Conservation (phyloP, 1,284 basidiomycete genomes). For the Ganoderma lingzhi region DNA sequence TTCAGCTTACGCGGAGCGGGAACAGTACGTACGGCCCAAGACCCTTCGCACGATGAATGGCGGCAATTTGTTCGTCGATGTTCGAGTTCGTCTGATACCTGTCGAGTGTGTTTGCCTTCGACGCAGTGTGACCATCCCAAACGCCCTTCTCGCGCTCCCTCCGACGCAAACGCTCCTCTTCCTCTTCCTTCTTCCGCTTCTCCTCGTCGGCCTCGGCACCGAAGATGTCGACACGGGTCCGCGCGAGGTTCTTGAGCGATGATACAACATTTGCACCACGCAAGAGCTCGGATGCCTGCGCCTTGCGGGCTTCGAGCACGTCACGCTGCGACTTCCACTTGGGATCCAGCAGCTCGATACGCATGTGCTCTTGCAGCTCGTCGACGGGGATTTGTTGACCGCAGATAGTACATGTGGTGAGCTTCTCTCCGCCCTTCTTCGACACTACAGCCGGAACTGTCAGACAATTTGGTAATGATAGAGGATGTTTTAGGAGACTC, state of each 20-base stretch:
- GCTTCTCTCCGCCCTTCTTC: constrained; percentile 72
- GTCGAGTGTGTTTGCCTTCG: constrained; percentile 87
- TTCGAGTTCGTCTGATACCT: constrained; percentile 92
- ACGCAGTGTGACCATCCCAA: constrained; percentile 96
- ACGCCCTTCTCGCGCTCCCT: constrained; percentile 91
- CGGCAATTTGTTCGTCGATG: constrained; percentile 95
- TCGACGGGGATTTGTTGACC: constrained; percentile 94
- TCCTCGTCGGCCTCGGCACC: constrained; percentile 92
- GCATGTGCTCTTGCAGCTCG: constrained; percentile 97
- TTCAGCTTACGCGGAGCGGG: constrained; percentile 13
- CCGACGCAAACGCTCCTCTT: constrained; percentile 79
- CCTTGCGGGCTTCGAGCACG: constrained; percentile 85
- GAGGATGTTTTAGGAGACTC: constrained; percentile 44
- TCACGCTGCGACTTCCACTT: constrained; percentile 97
- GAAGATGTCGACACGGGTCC: constrained; percentile 94
- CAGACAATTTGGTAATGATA: not conserved
- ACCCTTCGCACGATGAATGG: constrained; percentile 90
- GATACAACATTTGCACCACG: constrained; percentile 92
- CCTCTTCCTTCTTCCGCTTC: constrained; percentile 84
- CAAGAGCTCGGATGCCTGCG: constrained; percentile 89
- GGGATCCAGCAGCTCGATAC: constrained; percentile 97
- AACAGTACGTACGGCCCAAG: constrained; percentile 67
- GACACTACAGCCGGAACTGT: constrained; percentile 55
- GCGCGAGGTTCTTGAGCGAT: constrained; percentile 90
- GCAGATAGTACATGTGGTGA: constrained; percentile 93